phyloP scores from a whole-genome alignment of 305 asterid genomes.

The Fraxinus nigra region DNA sequence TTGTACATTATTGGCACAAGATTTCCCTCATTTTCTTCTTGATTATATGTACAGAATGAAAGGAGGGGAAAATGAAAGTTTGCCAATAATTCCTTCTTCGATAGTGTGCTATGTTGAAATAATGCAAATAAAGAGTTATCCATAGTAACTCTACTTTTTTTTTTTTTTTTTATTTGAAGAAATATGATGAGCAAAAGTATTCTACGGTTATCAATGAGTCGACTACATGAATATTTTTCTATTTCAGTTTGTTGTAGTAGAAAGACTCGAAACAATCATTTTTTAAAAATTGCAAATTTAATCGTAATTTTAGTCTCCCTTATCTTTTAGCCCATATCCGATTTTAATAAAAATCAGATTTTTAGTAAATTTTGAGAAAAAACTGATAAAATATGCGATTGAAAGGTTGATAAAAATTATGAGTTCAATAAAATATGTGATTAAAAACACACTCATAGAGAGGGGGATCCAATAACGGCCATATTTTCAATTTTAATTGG shows the following conservation, averaged over 20 bases:
- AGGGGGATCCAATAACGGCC: too few species aligned
- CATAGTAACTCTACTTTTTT: background rate
- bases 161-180: background rate
- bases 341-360: too few species aligned
- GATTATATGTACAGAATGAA: background rate
- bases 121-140: background rate
- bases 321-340: too few species aligned
- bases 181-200: background rate
- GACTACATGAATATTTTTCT: too few species aligned
- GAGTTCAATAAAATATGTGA: too few species aligned
- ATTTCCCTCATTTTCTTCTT: conserved; percentile 38
- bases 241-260: background rate
- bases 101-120: background rate
- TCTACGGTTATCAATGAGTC: background rate
- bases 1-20: conserved; percentile 44
- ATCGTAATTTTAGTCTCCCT: too few species aligned
- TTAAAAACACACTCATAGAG: too few species aligned
- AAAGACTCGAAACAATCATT: background rate
- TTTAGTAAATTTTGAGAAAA: too few species aligned
- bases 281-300: background rate
- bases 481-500: too few species aligned
- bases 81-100: conserved; percentile 24
- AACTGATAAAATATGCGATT: too few species aligned
- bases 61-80: conserved; percentile 47
- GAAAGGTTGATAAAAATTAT: too few species aligned